Evolutionary conservation across 2,329 filamentous ascomycete genomes (phyloP).

Genomic region (Microdochium paspali): DNA sequence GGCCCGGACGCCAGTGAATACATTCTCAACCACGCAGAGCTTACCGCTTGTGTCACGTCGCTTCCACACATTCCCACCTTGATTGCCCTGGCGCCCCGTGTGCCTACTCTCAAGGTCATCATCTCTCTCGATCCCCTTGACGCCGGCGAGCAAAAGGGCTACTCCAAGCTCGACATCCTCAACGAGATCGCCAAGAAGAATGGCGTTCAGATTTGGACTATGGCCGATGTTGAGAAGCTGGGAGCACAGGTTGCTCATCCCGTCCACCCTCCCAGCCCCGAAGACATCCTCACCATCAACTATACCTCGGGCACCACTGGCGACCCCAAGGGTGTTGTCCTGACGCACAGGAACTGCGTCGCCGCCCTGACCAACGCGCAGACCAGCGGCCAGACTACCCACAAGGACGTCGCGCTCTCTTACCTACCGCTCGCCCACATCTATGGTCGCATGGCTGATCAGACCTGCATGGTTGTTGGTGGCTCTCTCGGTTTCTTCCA

Average conservation of each 20-base stretch:
- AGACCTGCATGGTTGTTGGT: slow-evolving; percentile 62
- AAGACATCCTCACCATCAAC: slow-evolving; percentile 82
- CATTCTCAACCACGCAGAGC: slow-evolving; percentile 83
- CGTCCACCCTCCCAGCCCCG: slow-evolving; percentile 60
- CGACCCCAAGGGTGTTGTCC: slow-evolving; percentile 70
- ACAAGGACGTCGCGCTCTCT: slow-evolving; percentile 60
- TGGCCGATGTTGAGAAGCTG: slow-evolving; percentile 72
- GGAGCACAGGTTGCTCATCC: slow-evolving; percentile 62
- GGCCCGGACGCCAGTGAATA: slow-evolving; percentile 87
- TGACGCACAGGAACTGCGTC: slow-evolving; percentile 75
- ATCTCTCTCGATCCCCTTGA: slow-evolving; percentile 78
- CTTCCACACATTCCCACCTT: slow-evolving; percentile 74
- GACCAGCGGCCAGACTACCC: slow-evolving; percentile 37
- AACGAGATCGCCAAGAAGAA: slow-evolving; percentile 63
- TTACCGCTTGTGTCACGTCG: slow-evolving; percentile 68
- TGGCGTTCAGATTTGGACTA: slow-evolving; percentile 70
- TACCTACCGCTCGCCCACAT: slow-evolving; percentile 95
- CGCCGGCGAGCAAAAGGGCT: slow-evolving; percentile 63
- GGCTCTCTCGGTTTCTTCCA: slow-evolving; percentile 85
- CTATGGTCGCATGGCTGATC: slow-evolving; percentile 78
- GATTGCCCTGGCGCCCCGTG: slow-evolving; percentile 66
- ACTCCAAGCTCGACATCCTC: slow-evolving; percentile 72
- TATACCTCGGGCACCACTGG: slow-evolving; percentile 85
- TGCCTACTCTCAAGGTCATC: slow-evolving; percentile 79
- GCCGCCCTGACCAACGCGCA: slow-evolving; percentile 58